Percentiles rank a stretch among this genome's conserved stretches.
Conservation (phyloP, 768 basidiomycete species). For the Coprinopsis marcescibilis region DNA sequence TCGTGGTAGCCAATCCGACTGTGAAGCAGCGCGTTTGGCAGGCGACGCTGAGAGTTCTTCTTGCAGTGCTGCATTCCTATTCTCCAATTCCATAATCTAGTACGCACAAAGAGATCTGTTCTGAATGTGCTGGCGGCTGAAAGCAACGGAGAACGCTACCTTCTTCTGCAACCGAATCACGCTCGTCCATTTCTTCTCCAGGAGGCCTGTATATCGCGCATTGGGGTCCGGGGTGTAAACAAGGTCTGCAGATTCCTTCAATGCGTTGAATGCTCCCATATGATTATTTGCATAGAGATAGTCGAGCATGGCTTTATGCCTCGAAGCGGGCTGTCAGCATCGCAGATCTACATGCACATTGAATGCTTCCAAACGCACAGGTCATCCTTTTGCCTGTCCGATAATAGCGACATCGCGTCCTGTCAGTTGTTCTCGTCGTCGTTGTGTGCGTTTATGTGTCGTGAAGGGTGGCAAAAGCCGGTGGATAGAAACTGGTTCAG, state of each 20-base stretch:
- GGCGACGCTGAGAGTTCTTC: conserved; percentile 56
- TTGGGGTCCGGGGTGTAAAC: conserved; percentile 81
- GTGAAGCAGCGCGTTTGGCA: conserved; percentile 50
- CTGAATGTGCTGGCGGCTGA: neutral
- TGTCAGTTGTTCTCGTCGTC: neutral
- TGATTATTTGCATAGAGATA: conserved; percentile 68
- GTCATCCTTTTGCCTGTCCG: conserved; percentile 23
- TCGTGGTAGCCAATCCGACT: conserved; percentile 85
- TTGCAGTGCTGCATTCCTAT: conserved; percentile 70
- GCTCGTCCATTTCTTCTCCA: conserved; percentile 98
- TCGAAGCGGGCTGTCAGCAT: conserved; percentile 23
- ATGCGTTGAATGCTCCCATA: conserved; percentile 52
- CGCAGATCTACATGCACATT: conserved; percentile 2
- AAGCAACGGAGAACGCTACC: conserved; percentile 32
- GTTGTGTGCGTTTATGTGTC: neutral
- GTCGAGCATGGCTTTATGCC: conserved; percentile 78
- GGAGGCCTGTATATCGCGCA: conserved; percentile 76
- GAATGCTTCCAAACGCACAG: conserved; percentile 16
- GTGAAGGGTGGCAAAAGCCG: neutral
- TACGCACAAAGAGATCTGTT: neutral
- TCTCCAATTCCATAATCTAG: conserved; percentile 94
- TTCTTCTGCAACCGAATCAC: conserved; percentile 95
- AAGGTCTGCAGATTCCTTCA: conserved; percentile 47
- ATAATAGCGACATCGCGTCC: conserved; percentile 19
- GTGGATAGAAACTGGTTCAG: neutral